phyloP scores from a whole-genome alignment of 1,139 yeast genomes.

The Zygotorulaspora mrakii region DNA sequence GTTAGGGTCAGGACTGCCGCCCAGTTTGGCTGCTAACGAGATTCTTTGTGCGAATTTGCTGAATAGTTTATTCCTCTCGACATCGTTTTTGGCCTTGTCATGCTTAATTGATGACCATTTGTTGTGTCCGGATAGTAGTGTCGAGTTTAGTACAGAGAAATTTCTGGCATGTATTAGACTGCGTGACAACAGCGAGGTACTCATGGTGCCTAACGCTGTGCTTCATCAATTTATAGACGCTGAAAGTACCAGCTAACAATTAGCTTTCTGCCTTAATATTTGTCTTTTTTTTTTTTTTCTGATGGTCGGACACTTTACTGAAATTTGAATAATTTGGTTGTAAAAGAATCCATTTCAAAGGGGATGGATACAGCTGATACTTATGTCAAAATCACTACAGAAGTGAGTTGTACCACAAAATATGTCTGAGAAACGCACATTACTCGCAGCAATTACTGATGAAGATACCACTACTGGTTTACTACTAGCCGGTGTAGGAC shows the following conservation, averaged over 20 bases:
- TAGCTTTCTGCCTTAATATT: background rate
- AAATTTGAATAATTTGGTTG: conserved; percentile 9
- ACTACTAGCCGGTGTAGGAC: conserved; percentile 93
- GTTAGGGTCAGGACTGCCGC: conserved; percentile 58
- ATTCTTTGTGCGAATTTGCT: conserved; percentile 72
- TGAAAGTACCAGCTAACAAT: too few relatives aligned
- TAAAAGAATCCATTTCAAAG: conserved; percentile 9
- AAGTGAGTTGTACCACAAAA: background rate
- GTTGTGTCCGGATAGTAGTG: conserved; percentile 55
- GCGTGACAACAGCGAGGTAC: background rate
- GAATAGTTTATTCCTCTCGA: conserved; percentile 64
- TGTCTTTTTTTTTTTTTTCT: conserved; percentile 2
- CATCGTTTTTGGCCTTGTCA: conserved; percentile 90
- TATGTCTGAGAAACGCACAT: conserved; percentile 56
- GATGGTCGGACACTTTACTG: background rate
- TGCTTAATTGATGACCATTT: conserved; percentile 96
- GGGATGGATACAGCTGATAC: conserved; percentile 8
- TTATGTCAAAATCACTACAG: too few relatives aligned
- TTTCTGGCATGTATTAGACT: background rate
- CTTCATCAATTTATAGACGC: too few relatives aligned
- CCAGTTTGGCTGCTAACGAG: conserved; percentile 60
- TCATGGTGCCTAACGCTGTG: too few relatives aligned
- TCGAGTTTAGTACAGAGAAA: conserved; percentile 3
- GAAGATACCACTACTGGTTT: conserved; percentile 97
- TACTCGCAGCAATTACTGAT: conserved; percentile 91